Conservation (phyloP, 2,329 filamentous ascomycete genomes). For the Alternaria sp. region DNA sequence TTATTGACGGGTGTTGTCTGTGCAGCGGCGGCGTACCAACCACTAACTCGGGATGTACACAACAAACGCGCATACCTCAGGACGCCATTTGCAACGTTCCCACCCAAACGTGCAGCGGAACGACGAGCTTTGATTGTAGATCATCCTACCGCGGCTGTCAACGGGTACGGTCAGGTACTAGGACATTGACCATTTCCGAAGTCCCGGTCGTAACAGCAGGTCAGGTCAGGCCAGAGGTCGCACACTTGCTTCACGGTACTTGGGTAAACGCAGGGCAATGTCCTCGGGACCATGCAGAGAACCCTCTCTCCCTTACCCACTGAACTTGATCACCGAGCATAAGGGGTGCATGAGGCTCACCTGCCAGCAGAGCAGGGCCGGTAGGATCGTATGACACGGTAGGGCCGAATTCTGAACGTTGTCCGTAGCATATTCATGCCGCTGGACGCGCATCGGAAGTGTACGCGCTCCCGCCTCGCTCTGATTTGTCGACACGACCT, state of each 20-base stretch:
- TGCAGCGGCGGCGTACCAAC: constrained; percentile 15
- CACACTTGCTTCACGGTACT: background rate
- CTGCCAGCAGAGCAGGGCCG: constrained; percentile 14
- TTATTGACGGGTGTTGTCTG: constrained; percentile 6
- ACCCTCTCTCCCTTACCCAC: background rate
- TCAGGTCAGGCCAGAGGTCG: constrained; percentile 4
- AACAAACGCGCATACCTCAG: constrained; percentile 14
- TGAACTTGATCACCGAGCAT: constrained; percentile 13
- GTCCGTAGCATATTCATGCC: constrained; percentile 25
- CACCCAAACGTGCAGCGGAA: constrained; percentile 15
- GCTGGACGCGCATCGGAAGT: constrained; percentile 27
- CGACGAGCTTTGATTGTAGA: constrained; percentile 32
- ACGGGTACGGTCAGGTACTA: constrained; percentile 8
- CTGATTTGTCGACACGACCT: constrained; percentile 2
- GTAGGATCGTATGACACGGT: constrained; percentile 14
- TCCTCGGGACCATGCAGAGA: background rate
- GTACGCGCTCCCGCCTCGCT: constrained; percentile 28
- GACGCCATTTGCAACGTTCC: constrained; percentile 23
- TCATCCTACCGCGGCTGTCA: constrained; percentile 13
- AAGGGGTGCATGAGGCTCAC: constrained; percentile 14
- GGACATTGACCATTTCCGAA: constrained; percentile 23
- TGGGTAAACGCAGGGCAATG: background rate
- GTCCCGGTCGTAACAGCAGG: background rate
- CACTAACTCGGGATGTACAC: constrained; percentile 7
- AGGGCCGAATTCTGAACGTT: constrained; percentile 25